Evolutionary conservation across 225 moss, liverwort and hornwort species (phyloP), one percentile per base, ranked within the genome.

Genomic region (Pseudoscleropodium purum): DNA sequence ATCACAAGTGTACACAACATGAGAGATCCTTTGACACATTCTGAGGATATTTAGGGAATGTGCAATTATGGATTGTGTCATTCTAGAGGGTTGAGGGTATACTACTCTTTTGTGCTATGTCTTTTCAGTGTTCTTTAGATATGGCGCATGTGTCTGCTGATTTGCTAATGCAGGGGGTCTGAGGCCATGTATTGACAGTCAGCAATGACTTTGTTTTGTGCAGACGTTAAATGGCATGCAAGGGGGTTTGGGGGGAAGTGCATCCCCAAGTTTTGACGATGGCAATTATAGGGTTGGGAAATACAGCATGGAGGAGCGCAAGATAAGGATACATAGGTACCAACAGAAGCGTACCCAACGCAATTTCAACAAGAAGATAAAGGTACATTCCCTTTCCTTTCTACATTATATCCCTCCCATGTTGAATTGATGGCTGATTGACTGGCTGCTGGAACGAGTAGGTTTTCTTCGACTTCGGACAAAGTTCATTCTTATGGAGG

Each of bases 311-410:
- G 98, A 98, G 90, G 98, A 98, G 91, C 95, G 98, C 88, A 97
- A 96, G 91, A 95, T 97, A 90, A 93, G 96, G 93, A 97, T 98
- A 89, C 94, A 96, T 81, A 97, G 98, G 91, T 98, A 97, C 65
- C 97, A 97, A 91, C 98, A 98, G 89, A 98, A 98, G 93, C 95
- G 98, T 51, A 95, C 96, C 45, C 97, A 98, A 88, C 89, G 98
- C 81, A 98, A 98, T 85, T 98, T 98, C 90, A 98, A 98, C 84
- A 98, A 97, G 94, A 98, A 98, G 90, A 98, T 98, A 85, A 98
- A 98, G 97, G 98, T 97, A 29, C 30, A 30, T 60, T 60, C 60
- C 34, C 9, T 12, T 83, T 74, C 41, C 41, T 68, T 63, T 25
- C 79, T 34, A 6, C 56, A 57, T 31, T 60, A 30, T 30, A 73